phyloP scores from a whole-genome alignment of 2,329 filamentous ascomycete genomes.

The Penicillium sp. region DNA sequence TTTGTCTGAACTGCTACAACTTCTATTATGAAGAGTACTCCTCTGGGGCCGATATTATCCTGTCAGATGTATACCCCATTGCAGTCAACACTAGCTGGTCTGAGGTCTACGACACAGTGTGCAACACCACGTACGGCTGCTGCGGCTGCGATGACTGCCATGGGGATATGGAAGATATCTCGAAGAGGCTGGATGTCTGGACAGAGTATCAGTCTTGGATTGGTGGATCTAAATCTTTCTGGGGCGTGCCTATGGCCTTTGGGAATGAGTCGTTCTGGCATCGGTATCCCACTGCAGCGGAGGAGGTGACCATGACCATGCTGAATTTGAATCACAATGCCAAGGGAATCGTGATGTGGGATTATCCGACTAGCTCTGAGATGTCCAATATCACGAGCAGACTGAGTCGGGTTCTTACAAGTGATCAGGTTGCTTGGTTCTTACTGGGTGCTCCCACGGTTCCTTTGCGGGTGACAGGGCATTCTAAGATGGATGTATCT shows the following conservation, averaged over 20 bases:
- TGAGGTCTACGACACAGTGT: slow-evolving; percentile 51
- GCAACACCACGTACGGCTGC: slow-evolving; percentile 57
- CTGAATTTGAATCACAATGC: slow-evolving; percentile 48
- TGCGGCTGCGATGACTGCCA: slow-evolving; percentile 60
- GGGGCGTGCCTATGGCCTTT: slow-evolving; percentile 50
- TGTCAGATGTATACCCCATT: slow-evolving; percentile 58
- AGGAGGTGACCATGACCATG: slow-evolving; percentile 47
- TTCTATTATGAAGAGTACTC: slow-evolving; percentile 56
- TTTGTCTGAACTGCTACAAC: slow-evolving; percentile 58
- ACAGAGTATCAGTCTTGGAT: slow-evolving; percentile 41
- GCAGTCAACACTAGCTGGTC: slow-evolving; percentile 53
- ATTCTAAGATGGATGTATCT: slow-evolving; percentile 37
- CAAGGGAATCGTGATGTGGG: slow-evolving; percentile 49
- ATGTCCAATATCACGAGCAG: slow-evolving; percentile 32
- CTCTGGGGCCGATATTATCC: slow-evolving; percentile 53
- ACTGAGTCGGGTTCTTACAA: slow-evolving; percentile 41
- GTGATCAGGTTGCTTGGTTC: slow-evolving; percentile 30
- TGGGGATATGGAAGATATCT: slow-evolving; percentile 52
- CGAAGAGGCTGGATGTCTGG: slow-evolving; percentile 41
- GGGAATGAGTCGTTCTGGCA: slow-evolving; percentile 47
- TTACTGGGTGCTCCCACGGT: slow-evolving; percentile 34
- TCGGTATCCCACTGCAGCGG: slow-evolving; percentile 42
- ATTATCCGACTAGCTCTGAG: slow-evolving; percentile 41
- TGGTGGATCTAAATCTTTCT: slow-evolving; percentile 41
- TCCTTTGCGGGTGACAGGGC: slow-evolving; percentile 22